phyloP scores from a whole-genome alignment of 2,329 filamentous ascomycete genomes.

The Colletotrichum karsti region DNA sequence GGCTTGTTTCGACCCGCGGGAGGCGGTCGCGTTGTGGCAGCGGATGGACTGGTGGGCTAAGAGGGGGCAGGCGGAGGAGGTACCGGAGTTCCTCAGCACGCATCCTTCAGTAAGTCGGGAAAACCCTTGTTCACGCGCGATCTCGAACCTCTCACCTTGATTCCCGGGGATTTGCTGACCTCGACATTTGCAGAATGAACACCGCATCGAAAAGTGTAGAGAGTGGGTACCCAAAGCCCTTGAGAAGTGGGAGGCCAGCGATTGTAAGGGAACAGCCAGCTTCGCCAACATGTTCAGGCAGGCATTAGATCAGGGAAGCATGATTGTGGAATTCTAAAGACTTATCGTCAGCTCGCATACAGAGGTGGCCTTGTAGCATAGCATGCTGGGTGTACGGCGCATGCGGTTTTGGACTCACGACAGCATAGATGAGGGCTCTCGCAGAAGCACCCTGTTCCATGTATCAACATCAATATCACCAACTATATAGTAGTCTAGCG shows the following conservation, averaged over 20 bases:
- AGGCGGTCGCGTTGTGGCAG: constrained; percentile 73
- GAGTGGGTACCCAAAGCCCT: constrained; percentile 69
- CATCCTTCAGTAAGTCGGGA: constrained; percentile 73
- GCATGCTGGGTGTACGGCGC: not conserved
- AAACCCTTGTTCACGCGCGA: too few species aligned
- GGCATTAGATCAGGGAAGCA: constrained; percentile 49
- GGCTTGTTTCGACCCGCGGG: constrained; percentile 77
- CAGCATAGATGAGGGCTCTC: not conserved
- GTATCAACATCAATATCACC: not conserved
- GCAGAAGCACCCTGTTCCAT: not conserved
- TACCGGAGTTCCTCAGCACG: constrained; percentile 78
- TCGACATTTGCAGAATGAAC: constrained; percentile 57
- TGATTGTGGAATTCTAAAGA: constrained; percentile 34
- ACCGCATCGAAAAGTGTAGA: constrained; percentile 70
- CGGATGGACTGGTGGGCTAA: constrained; percentile 66
- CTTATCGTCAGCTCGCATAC: constrained; percentile 22
- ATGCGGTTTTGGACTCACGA: not conserved
- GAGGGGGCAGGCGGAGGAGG: constrained; percentile 48
- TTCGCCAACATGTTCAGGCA: constrained; percentile 63
- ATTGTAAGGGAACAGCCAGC: constrained; percentile 59
- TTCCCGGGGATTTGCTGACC: not conserved
- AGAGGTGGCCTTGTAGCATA: not conserved
- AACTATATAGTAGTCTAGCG: not conserved
- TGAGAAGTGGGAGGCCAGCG: constrained; percentile 61
- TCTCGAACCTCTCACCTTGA: not conserved